A percentile compares a stretch with the other conserved stretches of the same genome.
These are phyloP conservation scores for Xylaria sp. DNA, from an alignment of 2,329 filamentous ascomycete species.

Conservation along the genomic window DNA sequence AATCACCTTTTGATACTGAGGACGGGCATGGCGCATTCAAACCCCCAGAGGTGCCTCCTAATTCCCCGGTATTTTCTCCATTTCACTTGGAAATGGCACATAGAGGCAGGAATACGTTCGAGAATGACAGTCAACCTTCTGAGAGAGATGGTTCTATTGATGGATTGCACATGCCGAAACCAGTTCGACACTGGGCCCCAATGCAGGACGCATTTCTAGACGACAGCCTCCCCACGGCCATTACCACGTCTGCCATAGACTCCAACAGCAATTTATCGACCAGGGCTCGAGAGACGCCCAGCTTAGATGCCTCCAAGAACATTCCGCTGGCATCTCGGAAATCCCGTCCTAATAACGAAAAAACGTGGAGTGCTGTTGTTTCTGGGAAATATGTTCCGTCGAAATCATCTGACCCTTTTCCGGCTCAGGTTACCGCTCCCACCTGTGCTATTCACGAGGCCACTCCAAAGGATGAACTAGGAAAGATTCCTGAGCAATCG, in stretches of 20 bases:
- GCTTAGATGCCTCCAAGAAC: neutral
- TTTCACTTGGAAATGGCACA: no score
- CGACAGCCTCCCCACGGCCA: neutral
- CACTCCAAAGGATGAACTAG: neutral
- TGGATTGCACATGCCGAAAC: neutral
- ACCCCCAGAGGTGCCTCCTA: neutral
- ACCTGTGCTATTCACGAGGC: no score
- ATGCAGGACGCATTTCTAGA: neutral
- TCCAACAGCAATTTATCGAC: neutral
- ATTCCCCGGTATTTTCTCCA: neutral
- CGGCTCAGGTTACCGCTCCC: neutral
- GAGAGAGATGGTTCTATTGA: neutral
- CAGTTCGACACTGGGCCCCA: neutral
- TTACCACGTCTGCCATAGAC: neutral
- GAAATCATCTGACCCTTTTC: neutral
- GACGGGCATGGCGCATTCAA: neutral
- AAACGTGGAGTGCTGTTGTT: conserved; percentile 29
- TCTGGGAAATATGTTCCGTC: conserved; percentile 24
- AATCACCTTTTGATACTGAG: neutral
- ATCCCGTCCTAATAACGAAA: neutral
- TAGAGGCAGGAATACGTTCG: neutral
- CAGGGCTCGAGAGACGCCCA: neutral
- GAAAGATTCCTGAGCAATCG: no score
- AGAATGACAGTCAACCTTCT: neutral
- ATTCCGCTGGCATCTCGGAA: neutral